Evolutionary conservation across 1,284 basidiomycete species (phyloP).

Genomic region (Austropuccinia psidii): DNA sequence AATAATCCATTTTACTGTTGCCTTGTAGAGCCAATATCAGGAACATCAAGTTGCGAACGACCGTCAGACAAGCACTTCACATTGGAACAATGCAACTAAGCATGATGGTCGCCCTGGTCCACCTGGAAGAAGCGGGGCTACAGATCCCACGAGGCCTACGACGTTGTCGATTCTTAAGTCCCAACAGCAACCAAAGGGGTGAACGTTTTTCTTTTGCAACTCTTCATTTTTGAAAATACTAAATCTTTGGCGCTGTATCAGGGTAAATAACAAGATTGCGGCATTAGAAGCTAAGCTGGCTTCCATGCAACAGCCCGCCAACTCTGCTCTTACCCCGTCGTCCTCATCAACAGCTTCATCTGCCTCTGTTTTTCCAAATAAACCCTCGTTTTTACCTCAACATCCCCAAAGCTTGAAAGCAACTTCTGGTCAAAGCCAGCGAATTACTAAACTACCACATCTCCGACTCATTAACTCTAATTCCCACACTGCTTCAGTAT

Average conservation of each 20-base stretch:
- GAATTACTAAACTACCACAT: neutral
- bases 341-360: neutral
- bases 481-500: neutral
- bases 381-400: slow-evolving; percentile 32
- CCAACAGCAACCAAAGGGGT: slow-evolving; percentile 59
- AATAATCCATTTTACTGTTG: neutral
- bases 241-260: slow-evolving; percentile 45
- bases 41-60: neutral
- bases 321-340: neutral
- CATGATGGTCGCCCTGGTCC: slow-evolving; percentile 35
- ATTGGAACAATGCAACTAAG: slow-evolving; percentile 16
- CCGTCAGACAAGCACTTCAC: neutral
- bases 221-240: neutral
- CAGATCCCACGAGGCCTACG: slow-evolving; percentile 65
- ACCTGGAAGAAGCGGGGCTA: slow-evolving; percentile 51
- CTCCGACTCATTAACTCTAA: neutral
- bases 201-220: neutral
- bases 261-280: slow-evolving; percentile 80
- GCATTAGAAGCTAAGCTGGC: slow-evolving; percentile 88
- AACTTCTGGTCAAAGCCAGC: neutral
- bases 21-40: neutral
- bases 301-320: slow-evolving; percentile 53
- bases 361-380: neutral
- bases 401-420: slow-evolving; percentile 8
- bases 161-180: slow-evolving; percentile 78